Base-by-base conservation (phyloP, 2,329 filamentous ascomycete genomes). In the Colletotrichum ledebouriae region DNA sequence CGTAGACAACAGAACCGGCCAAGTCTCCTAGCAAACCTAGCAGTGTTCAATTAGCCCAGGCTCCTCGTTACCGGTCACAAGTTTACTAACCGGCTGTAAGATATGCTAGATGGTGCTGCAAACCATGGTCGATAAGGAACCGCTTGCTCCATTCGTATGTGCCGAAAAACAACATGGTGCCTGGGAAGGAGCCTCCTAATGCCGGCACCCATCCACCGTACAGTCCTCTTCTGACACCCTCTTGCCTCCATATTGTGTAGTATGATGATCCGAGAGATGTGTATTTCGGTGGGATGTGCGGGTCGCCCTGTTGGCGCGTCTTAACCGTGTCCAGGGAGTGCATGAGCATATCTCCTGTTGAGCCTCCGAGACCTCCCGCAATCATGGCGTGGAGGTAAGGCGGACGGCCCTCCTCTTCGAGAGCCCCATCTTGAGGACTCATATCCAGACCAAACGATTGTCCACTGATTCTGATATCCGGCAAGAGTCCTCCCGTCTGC, bases 311-410 rank as follows among this genome's bases (percentile, higher is more conserved):
- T 79, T 99, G 97, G 73, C 96, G 89, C 53, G 96, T 99, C 83
- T 99, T 99, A 75, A 99, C 96, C 1, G 96, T 99, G 80, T 99
- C 96, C 76, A 99, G 87, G 52, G 95, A 98, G 83, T 99, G 96
- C 96, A 99, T 99, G 73, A 99, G 84, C 87, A 99, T 92, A 80
- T 99, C 96, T 67, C 97, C 96, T 63, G 92, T 97, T 15, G 93
- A 94, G 60, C 96, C 96, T 76, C 97, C 96, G 60, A 97, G 84
- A 69, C 95, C 96, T 76, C 96, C 96, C 39, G 96, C 96, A 76
- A 99, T 86, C 94, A 98, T 99, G 78, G 92, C 90, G 73, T 83
- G 81, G 63, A 79, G 72, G 71, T 82, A 83, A 58, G 81, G 81
- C 72, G 81, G 81, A 57, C 81, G 80, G 65, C 76, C 80, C 72